Percentiles rank a stretch among this genome's conserved stretches.
These are phyloP conservation scores for Cyberlindnera sargentensis DNA, from an alignment of 805 yeast species.

Conservation along the genomic window DNA sequence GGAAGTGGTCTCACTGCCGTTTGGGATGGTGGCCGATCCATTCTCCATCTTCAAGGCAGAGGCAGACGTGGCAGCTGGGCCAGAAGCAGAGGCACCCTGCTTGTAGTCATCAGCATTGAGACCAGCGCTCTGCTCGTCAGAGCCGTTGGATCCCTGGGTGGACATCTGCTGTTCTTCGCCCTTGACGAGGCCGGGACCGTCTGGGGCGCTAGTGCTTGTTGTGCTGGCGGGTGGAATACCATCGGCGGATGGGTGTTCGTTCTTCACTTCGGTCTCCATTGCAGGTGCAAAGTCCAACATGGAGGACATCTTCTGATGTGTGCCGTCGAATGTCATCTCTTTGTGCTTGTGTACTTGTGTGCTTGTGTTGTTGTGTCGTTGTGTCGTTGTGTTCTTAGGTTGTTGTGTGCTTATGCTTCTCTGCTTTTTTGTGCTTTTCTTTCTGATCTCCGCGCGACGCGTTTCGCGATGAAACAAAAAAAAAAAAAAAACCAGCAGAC, in stretches of 20 bases:
- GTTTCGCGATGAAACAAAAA: not conserved
- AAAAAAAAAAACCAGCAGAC: slow-evolving; percentile 8
- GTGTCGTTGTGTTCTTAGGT: no score
- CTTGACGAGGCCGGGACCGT: slow-evolving; percentile 3
- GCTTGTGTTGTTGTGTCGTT: no score
- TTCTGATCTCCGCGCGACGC: no score
- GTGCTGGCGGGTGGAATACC: not conserved
- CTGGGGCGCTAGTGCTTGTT: no score
- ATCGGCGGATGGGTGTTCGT: not conserved
- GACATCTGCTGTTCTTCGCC: not conserved
- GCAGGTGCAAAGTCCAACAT: slow-evolving; percentile 5
- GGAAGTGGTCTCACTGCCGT: no score
- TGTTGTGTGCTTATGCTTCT: not conserved
- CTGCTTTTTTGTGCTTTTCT: not conserved
- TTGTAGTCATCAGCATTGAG: not conserved
- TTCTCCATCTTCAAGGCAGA: no score
- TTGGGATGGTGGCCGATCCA: no score
- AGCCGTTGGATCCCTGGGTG: slow-evolving; percentile 1
- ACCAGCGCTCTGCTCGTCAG: not conserved
- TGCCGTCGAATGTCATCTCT: slow-evolving; percentile 3
- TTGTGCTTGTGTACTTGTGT: no score
- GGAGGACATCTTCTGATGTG: slow-evolving; percentile 6
- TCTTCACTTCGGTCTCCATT: not conserved
- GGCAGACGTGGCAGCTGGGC: not conserved
- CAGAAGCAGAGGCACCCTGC: not conserved